phyloP scores from a whole-genome alignment of 179 eudicot species.

The Nepenthes alata region DNA sequence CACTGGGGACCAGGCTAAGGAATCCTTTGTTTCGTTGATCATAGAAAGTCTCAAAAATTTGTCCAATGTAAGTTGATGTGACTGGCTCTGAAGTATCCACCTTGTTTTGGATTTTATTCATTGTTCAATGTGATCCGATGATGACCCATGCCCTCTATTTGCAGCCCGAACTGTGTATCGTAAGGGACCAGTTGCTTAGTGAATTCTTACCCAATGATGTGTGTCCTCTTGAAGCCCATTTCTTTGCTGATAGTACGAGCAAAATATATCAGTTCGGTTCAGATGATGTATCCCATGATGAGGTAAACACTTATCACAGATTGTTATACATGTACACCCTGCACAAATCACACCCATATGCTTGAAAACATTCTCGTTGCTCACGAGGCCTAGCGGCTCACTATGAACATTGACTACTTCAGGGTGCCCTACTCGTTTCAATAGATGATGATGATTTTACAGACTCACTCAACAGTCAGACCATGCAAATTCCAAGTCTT shows the following conservation, averaged over 20 bases:
- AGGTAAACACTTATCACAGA: constrained; percentile 26
- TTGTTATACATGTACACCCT: constrained; percentile 3
- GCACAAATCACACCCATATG: not conserved
- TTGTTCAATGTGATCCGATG: not conserved
- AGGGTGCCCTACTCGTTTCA: constrained; percentile 38
- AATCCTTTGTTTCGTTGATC: constrained; percentile 42
- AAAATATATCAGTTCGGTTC: constrained; percentile 23
- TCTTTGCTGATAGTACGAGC: constrained; percentile 26
- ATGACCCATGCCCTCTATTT: constrained; percentile 12
- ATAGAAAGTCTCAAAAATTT: constrained; percentile 37
- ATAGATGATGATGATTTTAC: constrained; percentile 39
- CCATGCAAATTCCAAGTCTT: constrained; percentile 30
- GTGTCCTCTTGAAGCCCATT: constrained; percentile 57
- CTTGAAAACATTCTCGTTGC: not conserved
- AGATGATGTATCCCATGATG: constrained; percentile 33
- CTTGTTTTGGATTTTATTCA: not conserved
- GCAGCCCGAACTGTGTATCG: constrained; percentile 46
- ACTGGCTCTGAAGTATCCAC: not conserved
- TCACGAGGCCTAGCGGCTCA: constrained; percentile 1
- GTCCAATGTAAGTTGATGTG: constrained; percentile 29
- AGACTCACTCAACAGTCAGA: constrained; percentile 19
- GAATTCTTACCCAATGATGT: constrained; percentile 81
- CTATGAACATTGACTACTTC: constrained; percentile 15
- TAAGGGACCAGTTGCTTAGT: constrained; percentile 59
- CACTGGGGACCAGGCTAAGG: constrained; percentile 40